phyloP scores from a whole-genome alignment of 306 rosid genomes.

The Cyamopsis tetragonoloba region DNA sequence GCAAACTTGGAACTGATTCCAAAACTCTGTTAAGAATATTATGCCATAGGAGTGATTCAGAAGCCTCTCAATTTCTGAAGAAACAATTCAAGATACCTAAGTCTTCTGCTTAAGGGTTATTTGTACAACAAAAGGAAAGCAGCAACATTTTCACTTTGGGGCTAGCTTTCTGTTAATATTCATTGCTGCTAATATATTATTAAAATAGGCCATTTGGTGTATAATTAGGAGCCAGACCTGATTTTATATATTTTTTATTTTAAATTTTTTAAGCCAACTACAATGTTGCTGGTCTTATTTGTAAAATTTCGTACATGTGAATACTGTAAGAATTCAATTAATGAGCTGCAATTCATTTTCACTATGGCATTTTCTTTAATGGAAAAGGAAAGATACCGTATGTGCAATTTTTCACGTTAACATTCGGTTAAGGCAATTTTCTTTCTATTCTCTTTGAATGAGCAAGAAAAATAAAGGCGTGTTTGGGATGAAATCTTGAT shows the following conservation, averaged over 20 bases:
- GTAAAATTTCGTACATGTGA: slow-evolving; percentile 37
- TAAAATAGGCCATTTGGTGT: slow-evolving; percentile 21
- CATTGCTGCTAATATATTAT: slow-evolving; percentile 22
- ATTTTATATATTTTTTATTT: not conserved
- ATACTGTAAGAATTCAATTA: slow-evolving; percentile 30
- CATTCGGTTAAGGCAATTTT: not conserved
- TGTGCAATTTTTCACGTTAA: not conserved
- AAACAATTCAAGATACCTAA: slow-evolving; percentile 92
- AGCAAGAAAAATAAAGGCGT: too few relatives aligned
- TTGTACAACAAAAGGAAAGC: slow-evolving; percentile 20
- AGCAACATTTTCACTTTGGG: slow-evolving; percentile 19
- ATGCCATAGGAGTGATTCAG: slow-evolving; percentile 84
- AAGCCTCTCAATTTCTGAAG: slow-evolving; percentile 89
- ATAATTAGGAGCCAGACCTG: slow-evolving; percentile 16
- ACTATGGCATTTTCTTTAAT: not conserved
- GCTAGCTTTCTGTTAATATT: slow-evolving; percentile 34
- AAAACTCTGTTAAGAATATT: slow-evolving; percentile 78
- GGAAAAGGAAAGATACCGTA: not conserved
- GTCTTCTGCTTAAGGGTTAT: slow-evolving; percentile 55
- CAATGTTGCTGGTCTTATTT: slow-evolving; percentile 12
- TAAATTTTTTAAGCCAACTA: not conserved
- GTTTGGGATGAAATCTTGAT: too few relatives aligned
- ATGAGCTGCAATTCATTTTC: slow-evolving; percentile 20
- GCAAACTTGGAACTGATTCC: slow-evolving; percentile 87
- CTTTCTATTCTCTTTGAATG: not conserved